Conservation (phyloP, 2,329 filamentous ascomycete species). For the Alternaria gansuensis region DNA sequence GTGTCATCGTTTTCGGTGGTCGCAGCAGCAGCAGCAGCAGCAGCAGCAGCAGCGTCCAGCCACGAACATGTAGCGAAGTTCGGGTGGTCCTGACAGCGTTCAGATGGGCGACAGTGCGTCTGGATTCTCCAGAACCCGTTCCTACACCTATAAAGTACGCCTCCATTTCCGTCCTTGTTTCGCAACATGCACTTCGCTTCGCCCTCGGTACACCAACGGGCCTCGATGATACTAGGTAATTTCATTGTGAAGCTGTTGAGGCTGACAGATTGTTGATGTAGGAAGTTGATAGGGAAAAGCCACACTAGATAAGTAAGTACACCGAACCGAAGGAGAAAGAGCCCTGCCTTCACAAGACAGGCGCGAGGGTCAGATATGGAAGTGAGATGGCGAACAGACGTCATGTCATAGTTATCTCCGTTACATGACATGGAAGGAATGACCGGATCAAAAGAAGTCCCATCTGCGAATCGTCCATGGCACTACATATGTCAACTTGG, state of each 20-base stretch:
- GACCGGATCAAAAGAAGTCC: not conserved
- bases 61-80: constrained; percentile 2
- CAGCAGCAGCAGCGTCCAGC: not conserved
- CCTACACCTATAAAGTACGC: constrained; percentile 14
- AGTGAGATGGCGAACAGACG: not conserved
- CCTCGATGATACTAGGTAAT: not conserved
- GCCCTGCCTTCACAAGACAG: not conserved
- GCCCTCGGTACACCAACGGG: constrained; percentile 4
- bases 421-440: not conserved
- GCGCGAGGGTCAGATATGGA: not conserved
- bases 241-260: not conserved
- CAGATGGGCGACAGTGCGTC: constrained; percentile 2
- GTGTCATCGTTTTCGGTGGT: not conserved
- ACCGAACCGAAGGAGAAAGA: not conserved
- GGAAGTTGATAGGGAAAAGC: too few relatives aligned
- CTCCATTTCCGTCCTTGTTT: constrained; percentile 9
- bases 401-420: not conserved
- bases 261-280: not conserved
- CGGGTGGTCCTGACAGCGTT: constrained; percentile 11
- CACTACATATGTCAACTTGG: not conserved
- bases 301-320: not conserved
- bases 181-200: constrained; percentile 12
- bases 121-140: constrained; percentile 13
- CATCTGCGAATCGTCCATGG: too few relatives aligned
- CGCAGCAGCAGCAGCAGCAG: not conserved